Conservation (phyloP, 306 rosid genomes). For the Quercus berberidifolia region DNA sequence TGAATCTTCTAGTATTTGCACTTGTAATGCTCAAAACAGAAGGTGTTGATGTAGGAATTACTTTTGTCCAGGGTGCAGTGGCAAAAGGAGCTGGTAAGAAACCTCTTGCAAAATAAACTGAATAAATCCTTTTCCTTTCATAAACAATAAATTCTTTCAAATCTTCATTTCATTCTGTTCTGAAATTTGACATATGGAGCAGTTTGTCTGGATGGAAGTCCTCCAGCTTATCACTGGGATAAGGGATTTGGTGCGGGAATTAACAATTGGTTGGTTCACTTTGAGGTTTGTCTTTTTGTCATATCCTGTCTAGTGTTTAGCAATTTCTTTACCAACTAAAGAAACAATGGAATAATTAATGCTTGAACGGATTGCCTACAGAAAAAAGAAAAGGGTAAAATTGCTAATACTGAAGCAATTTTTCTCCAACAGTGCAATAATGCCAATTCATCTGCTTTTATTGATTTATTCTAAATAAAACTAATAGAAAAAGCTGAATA, state of each 20-base stretch:
- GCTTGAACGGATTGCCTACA: not conserved
- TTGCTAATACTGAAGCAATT: not conserved
- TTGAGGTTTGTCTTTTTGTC: conserved; percentile 68
- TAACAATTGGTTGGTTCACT: conserved; percentile 71
- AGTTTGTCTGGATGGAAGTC: conserved; percentile 98
- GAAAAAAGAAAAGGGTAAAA: not conserved
- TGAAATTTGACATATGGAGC: conserved; percentile 25
- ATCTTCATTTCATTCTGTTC: not conserved
- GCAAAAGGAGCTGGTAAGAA: conserved; percentile 89
- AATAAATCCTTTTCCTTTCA: not conserved
- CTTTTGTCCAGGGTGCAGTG: conserved; percentile 57
- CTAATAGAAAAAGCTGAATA: not conserved
- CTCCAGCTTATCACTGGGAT: conserved; percentile 87
- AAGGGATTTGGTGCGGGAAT: conserved; percentile 76
- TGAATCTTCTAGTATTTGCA: conserved; percentile 37
- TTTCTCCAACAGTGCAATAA: not conserved
- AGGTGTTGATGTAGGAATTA: conserved; percentile 59
- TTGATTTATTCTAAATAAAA: not conserved
- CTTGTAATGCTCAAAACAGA: conserved; percentile 42
- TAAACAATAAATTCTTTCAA: not conserved
- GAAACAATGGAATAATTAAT: not conserved
- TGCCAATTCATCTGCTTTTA: not conserved
- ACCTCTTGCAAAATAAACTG: not conserved
- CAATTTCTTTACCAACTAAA: conserved; percentile 10
- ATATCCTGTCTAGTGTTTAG: not conserved